Percentiles rank a stretch among this genome's conserved stretches.
These are phyloP conservation scores for Claviceps cyperi DNA, from an alignment of 2,329 filamentous ascomycete species.

Conservation along the genomic window DNA sequence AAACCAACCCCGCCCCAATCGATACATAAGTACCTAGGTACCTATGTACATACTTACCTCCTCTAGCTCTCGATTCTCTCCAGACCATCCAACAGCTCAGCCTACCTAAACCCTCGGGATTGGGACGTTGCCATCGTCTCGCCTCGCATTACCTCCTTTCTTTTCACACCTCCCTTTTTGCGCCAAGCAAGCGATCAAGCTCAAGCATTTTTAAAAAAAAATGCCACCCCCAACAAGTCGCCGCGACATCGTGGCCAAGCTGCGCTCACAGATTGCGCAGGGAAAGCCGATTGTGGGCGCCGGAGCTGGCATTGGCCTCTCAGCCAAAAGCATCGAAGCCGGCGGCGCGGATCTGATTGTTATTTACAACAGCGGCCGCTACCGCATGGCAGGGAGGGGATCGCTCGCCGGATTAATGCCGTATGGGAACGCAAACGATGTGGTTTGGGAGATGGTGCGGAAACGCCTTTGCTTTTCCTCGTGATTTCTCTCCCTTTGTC, in stretches of 20 bases:
- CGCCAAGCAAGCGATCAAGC: background rate
- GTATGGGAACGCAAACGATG: conserved; percentile 55
- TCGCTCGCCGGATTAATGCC: conserved; percentile 58
- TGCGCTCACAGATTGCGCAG: conserved; percentile 38
- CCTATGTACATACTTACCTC: too few species aligned
- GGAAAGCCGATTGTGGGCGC: conserved; percentile 51
- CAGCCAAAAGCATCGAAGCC: conserved; percentile 54
- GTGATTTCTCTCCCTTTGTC: too few species aligned
- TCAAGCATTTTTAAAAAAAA: background rate
- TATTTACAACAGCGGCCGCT: conserved; percentile 58
- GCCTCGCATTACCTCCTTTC: background rate
- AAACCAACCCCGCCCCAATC: too few species aligned
- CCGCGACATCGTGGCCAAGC: conserved; percentile 37
- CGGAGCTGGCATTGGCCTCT: conserved; percentile 54
- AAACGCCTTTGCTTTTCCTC: background rate
- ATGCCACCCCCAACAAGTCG: conserved; percentile 46
- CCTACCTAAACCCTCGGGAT: too few species aligned
- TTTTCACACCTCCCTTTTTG: background rate
- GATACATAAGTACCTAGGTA: too few species aligned
- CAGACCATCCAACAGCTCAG: too few species aligned
- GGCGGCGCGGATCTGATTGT: conserved; percentile 57
- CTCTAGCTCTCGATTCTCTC: too few species aligned
- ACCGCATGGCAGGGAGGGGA: conserved; percentile 57
- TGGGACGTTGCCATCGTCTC: too few species aligned
- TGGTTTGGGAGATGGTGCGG: conserved; percentile 52